Conservation (phyloP, 805 yeast genomes). For the Millerago galiae region DNA sequence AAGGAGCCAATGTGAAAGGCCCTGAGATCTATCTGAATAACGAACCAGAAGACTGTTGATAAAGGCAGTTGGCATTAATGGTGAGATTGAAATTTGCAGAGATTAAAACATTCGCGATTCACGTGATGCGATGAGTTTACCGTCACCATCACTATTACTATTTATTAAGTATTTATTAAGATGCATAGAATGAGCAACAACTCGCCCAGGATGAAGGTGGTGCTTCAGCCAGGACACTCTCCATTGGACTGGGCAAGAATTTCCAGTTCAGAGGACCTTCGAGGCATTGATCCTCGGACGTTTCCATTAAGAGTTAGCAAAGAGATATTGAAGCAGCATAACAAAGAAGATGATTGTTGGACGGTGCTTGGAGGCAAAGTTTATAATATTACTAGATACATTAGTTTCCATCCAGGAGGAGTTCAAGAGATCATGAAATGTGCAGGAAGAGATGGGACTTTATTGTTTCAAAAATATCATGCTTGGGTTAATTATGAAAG, state of each 20-base stretch:
- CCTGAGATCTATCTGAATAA: constrained; percentile 10
- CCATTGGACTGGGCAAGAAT: constrained; percentile 81
- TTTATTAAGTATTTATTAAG: too few relatives aligned
- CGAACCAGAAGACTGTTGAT: neutral
- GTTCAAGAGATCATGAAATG: constrained; percentile 64
- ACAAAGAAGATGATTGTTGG: constrained; percentile 71
- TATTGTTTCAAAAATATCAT: constrained; percentile 65
- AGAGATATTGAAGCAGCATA: constrained; percentile 57
- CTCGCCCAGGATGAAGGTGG: constrained; percentile 45
- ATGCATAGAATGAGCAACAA: constrained; percentile 19
- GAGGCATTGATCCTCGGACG: constrained; percentile 45
- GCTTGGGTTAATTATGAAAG: constrained; percentile 82
- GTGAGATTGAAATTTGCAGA: too few relatives aligned
- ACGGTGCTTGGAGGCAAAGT: constrained; percentile 73
- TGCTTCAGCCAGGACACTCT: constrained; percentile 71
- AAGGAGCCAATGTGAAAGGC: constrained; percentile 8
- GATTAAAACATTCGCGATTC: too few relatives aligned
- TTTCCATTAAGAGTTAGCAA: constrained; percentile 53
- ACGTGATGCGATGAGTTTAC: too few relatives aligned
- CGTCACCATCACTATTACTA: too few relatives aligned
- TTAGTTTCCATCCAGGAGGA: constrained; percentile 93
- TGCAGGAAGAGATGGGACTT: constrained; percentile 82
- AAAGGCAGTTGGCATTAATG: too few relatives aligned
- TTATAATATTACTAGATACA: constrained; percentile 78
- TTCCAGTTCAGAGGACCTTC: constrained; percentile 39